Conservation (phyloP, 257 asterid species). For the Mitragyna speciosa region DNA sequence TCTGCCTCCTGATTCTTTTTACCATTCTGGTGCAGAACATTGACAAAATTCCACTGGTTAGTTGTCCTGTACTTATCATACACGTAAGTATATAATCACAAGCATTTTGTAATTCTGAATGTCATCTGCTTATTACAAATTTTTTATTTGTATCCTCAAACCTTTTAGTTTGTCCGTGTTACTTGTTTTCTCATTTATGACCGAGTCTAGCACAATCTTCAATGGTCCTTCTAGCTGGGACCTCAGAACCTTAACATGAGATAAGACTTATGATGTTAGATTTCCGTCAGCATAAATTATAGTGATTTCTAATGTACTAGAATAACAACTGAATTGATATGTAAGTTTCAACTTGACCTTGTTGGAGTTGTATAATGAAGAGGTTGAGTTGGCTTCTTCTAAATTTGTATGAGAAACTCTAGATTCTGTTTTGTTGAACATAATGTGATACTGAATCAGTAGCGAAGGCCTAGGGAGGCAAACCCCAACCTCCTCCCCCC, state of each 20-base stretch:
- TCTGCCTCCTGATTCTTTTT: slow-evolving; percentile 5
- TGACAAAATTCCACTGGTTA: slow-evolving; percentile 43
- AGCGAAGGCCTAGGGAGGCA: too few species aligned
- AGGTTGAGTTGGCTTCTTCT: not conserved
- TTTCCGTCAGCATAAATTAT: not conserved
- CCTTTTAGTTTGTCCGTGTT: not conserved
- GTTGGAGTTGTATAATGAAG: not conserved
- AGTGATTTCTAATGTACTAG: not conserved
- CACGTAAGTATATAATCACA: slow-evolving; percentile 57
- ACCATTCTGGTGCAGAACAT: slow-evolving; percentile 59
- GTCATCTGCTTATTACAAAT: not conserved
- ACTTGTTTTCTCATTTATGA: not conserved
- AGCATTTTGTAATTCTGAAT: not conserved
- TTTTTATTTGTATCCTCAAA: not conserved
- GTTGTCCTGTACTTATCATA: slow-evolving; percentile 57
- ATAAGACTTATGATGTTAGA: too few species aligned
- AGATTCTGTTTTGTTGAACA: too few species aligned
- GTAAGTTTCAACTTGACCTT: not conserved
- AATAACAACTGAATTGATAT: not conserved
- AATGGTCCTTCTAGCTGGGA: not conserved
- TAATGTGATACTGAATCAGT: too few species aligned
- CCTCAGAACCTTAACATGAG: not conserved
- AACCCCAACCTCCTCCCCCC: too few species aligned
- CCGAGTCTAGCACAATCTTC: not conserved
- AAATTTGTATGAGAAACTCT: too few species aligned